Base-by-base conservation (phyloP, 2,329 filamentous ascomycete species). In the Mollisia scopiformis region DNA sequence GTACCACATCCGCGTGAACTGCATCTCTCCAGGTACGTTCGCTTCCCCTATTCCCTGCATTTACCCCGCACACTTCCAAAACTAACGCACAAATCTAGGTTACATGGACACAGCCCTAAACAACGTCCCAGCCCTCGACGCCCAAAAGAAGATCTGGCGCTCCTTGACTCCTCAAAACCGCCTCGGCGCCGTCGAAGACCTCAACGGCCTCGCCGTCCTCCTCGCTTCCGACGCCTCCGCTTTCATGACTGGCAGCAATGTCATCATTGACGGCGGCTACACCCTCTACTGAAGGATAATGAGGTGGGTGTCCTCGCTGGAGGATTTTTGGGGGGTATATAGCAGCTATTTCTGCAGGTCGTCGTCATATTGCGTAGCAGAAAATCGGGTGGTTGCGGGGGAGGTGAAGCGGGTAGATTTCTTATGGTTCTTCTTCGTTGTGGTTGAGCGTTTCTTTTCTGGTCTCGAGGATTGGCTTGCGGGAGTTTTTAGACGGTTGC, bases 81-180 rank as follows among this genome's bases (percentile, higher is more conserved):
- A 16, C 39, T 19, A 21, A 21, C 31, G 31, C 64, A 8, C 31
- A 35, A 35, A n/a, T n/a, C 19, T 13, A 47, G 70, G 91, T 30
- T 94, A 94, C 80, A 93, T 94, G 88, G 90, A 93, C 80, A 95
- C 91, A 5, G 89, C 88, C 5, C 81, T 92, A 64, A 93, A 92
- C 84, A 87, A 88, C 62, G 89, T 91, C 7, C 89, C 89, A 23
- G 88, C 88, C 39, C 86, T 93, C 21, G 89, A 93, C 66, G 89
- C 88, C 51, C 88, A 92, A 82, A 92, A 92, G 86, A 88, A 88
- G 78, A 90, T 92, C 76, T 93, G 90, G 90, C 86, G 85, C 69
- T 84, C 84, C 37, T 74, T 90, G 64, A 93, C 90, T 7, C 90
- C 90, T 10, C 88, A 92, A 82, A 83, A 84, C 74, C 85, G 90